These are phyloP conservation scores for Russula earlei DNA, from an alignment of 768 basidiomycete species.

Conservation along the genomic window DNA sequence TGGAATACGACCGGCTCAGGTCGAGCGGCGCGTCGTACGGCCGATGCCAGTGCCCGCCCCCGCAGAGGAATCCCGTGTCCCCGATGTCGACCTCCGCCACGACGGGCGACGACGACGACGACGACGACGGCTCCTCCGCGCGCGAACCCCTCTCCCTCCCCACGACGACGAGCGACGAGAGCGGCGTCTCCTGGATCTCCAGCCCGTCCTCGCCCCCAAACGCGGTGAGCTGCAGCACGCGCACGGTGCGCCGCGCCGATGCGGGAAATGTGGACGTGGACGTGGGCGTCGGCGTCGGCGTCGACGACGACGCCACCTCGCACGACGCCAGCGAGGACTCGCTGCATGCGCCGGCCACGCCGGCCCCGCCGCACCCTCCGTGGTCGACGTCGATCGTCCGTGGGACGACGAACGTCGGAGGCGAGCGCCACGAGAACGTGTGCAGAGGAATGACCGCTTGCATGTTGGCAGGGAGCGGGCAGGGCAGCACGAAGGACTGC, in stretches of 20 bases:
- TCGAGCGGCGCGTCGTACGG: slow-evolving; percentile 24
- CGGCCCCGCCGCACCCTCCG: background rate
- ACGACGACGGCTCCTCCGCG: slow-evolving; percentile 35
- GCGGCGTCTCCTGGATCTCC: slow-evolving; percentile 60
- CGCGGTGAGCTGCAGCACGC: slow-evolving; percentile 59
- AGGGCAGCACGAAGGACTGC: slow-evolving; percentile 56
- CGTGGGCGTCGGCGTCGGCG: background rate
- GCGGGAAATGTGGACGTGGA: no score
- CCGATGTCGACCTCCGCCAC: slow-evolving; percentile 54
- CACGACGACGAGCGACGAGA: slow-evolving; percentile 30
- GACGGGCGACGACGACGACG: no score
- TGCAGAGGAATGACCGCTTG: slow-evolving; percentile 42
- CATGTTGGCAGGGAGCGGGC: slow-evolving; percentile 51
- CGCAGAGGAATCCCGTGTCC: slow-evolving; percentile 46
- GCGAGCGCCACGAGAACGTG: slow-evolving; percentile 46
- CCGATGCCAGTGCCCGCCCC: slow-evolving; percentile 42
- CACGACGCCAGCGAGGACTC: background rate
- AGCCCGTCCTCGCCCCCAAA: slow-evolving; percentile 57
- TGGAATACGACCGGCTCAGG: slow-evolving; percentile 38
- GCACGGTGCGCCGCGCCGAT: slow-evolving; percentile 8
- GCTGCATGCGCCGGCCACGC: background rate
- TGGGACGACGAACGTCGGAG: slow-evolving; percentile 45
- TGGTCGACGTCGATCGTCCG: slow-evolving; percentile 33
- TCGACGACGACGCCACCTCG: background rate
- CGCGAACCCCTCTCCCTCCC: slow-evolving; percentile 21